Percentiles rank a stretch among this genome's conserved stretches.
Conservation (phyloP, 768 basidiomycete genomes). For the Panellus pusillus region DNA sequence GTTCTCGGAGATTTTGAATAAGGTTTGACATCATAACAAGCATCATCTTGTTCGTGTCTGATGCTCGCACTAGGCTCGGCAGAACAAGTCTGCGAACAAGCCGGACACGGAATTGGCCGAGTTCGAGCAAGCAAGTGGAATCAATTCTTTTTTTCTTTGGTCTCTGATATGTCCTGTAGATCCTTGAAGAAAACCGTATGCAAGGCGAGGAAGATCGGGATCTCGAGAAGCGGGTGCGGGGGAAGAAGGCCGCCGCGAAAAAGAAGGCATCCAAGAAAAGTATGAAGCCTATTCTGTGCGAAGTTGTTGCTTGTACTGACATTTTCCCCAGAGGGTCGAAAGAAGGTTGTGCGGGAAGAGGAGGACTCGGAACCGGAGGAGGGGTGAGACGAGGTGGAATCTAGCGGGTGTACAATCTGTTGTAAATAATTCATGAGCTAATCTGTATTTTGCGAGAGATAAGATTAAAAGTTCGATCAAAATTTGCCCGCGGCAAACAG, state of each 20-base stretch:
- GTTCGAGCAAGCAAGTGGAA: constrained; percentile 72
- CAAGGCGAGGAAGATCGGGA: constrained; percentile 93
- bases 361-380: constrained; percentile 20
- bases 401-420: background rate
- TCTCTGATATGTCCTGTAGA: constrained; percentile 43
- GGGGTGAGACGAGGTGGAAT: background rate
- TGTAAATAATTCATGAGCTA: background rate
- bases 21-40: constrained; percentile 47
- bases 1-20: constrained; percentile 89
- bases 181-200: constrained; percentile 75
- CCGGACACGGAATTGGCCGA: constrained; percentile 93
- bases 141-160: background rate
- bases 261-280: constrained; percentile 58
- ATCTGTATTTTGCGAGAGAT: background rate
- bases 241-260: constrained; percentile 79
- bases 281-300: constrained; percentile 20
- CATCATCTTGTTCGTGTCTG: background rate
- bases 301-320: background rate
- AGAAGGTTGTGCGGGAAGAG: constrained; percentile 21
- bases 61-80: constrained; percentile 58
- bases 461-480: too few species aligned
- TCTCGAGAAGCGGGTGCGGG: constrained; percentile 81
- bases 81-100: constrained; percentile 90
- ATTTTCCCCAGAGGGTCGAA: constrained; percentile 17
- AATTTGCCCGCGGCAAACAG: too few species aligned